phyloP scores from a whole-genome alignment of 2,329 filamentous ascomycete genomes.

The Ceratocystis cubensis region DNA sequence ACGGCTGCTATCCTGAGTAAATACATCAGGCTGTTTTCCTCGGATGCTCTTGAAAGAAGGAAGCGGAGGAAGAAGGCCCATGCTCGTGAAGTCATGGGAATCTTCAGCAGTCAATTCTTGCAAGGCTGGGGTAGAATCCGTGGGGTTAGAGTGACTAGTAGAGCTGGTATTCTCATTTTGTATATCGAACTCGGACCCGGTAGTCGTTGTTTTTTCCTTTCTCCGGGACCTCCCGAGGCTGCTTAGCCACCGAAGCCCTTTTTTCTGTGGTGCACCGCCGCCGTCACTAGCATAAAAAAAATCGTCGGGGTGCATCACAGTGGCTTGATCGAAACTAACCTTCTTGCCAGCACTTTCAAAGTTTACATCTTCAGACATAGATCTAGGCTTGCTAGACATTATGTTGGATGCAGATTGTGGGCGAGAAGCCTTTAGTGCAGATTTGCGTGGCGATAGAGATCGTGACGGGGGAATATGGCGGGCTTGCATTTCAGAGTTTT shows the following conservation, averaged over 20 bases:
- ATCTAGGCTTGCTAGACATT: background rate
- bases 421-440: constrained; percentile 47
- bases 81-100: constrained; percentile 15
- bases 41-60: constrained; percentile 2
- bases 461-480: constrained; percentile 44
- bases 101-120: constrained; percentile 1
- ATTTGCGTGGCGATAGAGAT: constrained; percentile 65
- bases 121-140: background rate
- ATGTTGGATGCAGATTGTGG: background rate
- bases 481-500: constrained; percentile 11
- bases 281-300: constrained; percentile 13
- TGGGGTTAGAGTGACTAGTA: background rate
- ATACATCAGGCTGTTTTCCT: background rate
- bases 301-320: constrained; percentile 15
- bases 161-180: background rate
- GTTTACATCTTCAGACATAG: constrained; percentile 11
- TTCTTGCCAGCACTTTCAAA: constrained; percentile 12
- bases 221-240: constrained; percentile 10
- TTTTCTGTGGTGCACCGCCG: constrained; percentile 12
- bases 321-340: constrained; percentile 19
- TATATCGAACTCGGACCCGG: background rate
- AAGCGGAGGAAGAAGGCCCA: constrained; percentile 11
- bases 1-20: background rate
- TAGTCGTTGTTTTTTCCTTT: background rate
- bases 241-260: constrained; percentile 14